phyloP scores from a whole-genome alignment of 768 basidiomycete genomes.

The Phylloporus arenicola region DNA sequence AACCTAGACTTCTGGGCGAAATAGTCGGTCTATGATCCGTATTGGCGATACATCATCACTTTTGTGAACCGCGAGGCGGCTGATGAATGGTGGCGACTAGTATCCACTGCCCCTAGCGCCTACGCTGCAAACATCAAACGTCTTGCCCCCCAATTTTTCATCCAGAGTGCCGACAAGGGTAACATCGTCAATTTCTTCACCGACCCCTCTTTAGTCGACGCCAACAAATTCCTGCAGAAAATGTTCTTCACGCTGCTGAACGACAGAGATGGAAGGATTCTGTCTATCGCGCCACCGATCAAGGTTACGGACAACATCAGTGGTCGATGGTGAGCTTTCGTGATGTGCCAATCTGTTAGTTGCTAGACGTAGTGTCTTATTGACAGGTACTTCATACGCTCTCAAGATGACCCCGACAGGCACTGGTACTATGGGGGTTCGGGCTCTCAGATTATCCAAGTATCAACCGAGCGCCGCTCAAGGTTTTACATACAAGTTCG shows the following conservation, averaged over 20 bases:
- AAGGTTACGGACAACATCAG: constrained; percentile 1
- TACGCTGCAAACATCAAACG: not conserved
- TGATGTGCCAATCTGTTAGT: not conserved
- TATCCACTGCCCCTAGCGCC: constrained; percentile 12
- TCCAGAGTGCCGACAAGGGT: not conserved
- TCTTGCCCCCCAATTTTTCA: not conserved
- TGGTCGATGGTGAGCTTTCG: not conserved
- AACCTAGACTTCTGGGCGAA: not conserved
- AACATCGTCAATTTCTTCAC: not conserved
- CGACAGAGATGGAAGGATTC: not conserved
- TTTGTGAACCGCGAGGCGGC: constrained; percentile 20
- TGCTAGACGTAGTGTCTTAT: not conserved
- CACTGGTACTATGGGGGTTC: constrained; percentile 2
- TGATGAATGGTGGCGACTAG: constrained; percentile 24
- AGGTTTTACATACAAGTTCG: not conserved
- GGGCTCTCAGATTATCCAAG: not conserved
- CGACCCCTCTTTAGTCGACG: not conserved
- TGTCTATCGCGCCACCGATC: not conserved
- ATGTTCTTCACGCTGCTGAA: constrained; percentile 2
- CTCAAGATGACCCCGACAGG: not conserved
- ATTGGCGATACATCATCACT: constrained; percentile 12
- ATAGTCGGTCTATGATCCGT: not conserved
- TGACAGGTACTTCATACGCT: constrained; percentile 1
- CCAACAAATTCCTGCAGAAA: not conserved
- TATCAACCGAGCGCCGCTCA: constrained; percentile 1